Percentiles rank a stretch among this genome's conserved stretches.
Evolutionary conservation across 2,329 filamentous ascomycete genomes (phyloP).

Genomic region (Knoxdaviesia proteae): DNA sequence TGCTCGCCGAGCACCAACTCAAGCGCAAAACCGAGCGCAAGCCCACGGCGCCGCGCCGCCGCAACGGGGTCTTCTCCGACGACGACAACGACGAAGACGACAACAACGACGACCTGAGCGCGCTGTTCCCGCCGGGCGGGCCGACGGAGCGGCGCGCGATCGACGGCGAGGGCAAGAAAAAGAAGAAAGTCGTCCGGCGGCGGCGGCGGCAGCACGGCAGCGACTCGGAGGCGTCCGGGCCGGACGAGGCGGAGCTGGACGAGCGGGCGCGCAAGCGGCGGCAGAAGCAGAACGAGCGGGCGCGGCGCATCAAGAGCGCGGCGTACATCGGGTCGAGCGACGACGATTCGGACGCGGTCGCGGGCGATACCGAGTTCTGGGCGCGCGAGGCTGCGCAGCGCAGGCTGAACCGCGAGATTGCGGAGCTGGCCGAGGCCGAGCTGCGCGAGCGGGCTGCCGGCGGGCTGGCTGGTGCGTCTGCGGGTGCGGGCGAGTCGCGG

Average conservation of each 20-base stretch:
- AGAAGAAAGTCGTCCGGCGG: constrained; percentile 14
- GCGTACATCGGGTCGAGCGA: constrained; percentile 67
- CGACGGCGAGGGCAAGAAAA: constrained; percentile 30
- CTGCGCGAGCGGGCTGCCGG: background rate
- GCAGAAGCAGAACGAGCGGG: constrained; percentile 55
- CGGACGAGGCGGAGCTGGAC: constrained; percentile 42
- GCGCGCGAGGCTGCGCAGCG: constrained; percentile 40
- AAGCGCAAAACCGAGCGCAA: constrained; percentile 37
- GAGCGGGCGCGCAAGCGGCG: constrained; percentile 40
- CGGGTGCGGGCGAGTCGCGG: background rate
- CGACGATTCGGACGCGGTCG: constrained; percentile 69
- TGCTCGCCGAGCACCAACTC: constrained; percentile 58
- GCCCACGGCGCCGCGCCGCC: constrained; percentile 19
- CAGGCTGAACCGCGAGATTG: constrained; percentile 4
- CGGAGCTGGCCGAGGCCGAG: background rate
- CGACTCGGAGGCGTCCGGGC: constrained; percentile 19
- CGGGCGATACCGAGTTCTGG: constrained; percentile 53
- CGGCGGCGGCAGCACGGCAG: constrained; percentile 20
- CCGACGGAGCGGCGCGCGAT: constrained; percentile 34
- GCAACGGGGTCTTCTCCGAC: constrained; percentile 40
- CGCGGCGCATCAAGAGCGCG: constrained; percentile 63
- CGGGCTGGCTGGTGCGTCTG: background rate
- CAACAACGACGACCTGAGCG: constrained; percentile 20
- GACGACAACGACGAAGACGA: constrained; percentile 31
- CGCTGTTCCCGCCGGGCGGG: constrained; percentile 49